Conservation (phyloP, 202 grass and related monocot genomes). For the Carex arenaria region DNA sequence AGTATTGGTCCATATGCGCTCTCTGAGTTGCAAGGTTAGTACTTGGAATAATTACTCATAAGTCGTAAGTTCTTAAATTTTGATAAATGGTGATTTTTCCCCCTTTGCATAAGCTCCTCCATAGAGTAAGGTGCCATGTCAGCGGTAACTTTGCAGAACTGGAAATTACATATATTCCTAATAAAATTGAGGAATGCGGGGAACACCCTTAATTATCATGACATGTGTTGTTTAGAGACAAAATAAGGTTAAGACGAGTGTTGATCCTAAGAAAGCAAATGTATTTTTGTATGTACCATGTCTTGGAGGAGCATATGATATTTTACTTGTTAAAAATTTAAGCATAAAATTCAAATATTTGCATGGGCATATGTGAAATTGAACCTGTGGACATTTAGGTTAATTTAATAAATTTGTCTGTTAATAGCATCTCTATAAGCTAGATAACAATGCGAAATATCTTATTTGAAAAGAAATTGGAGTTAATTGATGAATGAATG, state of each 20-base stretch:
- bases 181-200: background rate
- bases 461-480: background rate
- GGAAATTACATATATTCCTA: background rate
- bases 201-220: background rate
- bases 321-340: background rate
- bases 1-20: constrained; percentile 69
- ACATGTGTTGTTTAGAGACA: background rate
- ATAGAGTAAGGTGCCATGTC: background rate
- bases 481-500: background rate
- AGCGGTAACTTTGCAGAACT: background rate
- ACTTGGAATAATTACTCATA: background rate
- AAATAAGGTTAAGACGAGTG: background rate
- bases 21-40: constrained; percentile 61
- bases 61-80: background rate
- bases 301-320: background rate
- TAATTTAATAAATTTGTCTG: background rate
- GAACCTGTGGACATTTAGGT: background rate
- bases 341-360: background rate
- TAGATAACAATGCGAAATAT: background rate
- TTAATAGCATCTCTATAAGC: background rate
- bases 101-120: background rate
- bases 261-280: background rate
- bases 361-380: background rate
- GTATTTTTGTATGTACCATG: background rate
- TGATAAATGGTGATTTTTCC: background rate